A percentile compares a stretch with the other conserved stretches of the same genome.
phyloP scores from a whole-genome alignment of 306 rosid species.

The Heteromeles arbutifolia region DNA sequence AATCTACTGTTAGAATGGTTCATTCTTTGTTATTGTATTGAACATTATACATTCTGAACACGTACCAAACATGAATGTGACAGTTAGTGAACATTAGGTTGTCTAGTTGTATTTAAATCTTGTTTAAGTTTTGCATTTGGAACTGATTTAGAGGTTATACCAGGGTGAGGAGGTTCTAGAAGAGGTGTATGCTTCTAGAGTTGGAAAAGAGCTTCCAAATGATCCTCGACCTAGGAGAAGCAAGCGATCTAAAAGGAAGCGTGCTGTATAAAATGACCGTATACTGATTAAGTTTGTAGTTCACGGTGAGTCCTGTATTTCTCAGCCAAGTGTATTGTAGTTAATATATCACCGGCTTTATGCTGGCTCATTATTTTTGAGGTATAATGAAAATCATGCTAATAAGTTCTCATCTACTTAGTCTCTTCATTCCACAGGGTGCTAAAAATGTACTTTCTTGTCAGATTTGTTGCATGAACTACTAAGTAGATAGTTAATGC shows the following conservation, averaged over 20 bases:
- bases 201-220: slow-evolving; percentile 44
- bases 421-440: slow-evolving; percentile 7
- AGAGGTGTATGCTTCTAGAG: slow-evolving; percentile 55
- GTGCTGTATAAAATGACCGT: slow-evolving; percentile 47
- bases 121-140: not conserved
- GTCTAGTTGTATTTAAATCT: not conserved
- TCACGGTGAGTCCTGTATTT: slow-evolving; percentile 62
- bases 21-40: not conserved
- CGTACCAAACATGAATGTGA: not conserved
- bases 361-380: slow-evolving; percentile 45
- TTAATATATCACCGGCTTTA: slow-evolving; percentile 36
- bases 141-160: slow-evolving; percentile 26
- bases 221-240: slow-evolving; percentile 73
- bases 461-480: not conserved
- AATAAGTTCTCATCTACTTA: slow-evolving; percentile 3
- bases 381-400: slow-evolving; percentile 28
- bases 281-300: slow-evolving; percentile 43
- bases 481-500: not conserved
- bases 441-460: slow-evolving; percentile 7
- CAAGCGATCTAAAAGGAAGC: slow-evolving; percentile 94
- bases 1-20: not conserved
- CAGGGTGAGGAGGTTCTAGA: slow-evolving; percentile 58
- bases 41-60: not conserved
- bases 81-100: not conserved
- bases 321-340: slow-evolving; percentile 36